These are phyloP conservation scores for Aspergillus biplanus DNA, from an alignment of 495 filamentous ascomycete species.

Conservation along the genomic window DNA sequence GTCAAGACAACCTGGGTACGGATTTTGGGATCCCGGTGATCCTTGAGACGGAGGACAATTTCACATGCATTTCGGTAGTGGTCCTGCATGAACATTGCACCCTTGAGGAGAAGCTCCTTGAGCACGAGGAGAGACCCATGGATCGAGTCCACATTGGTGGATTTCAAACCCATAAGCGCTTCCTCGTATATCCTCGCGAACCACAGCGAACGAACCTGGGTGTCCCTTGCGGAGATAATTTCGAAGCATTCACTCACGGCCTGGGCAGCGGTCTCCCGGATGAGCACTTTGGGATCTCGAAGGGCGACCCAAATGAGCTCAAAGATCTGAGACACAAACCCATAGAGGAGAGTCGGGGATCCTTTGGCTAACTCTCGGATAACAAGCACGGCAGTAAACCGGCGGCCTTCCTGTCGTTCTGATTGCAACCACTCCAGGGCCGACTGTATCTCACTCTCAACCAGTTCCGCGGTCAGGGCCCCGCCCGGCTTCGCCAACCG, in stretches of 20 bases:
- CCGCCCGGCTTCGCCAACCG: constrained; percentile 90
- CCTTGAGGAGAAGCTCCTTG: constrained; percentile 87
- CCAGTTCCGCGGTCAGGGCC: constrained; percentile 91
- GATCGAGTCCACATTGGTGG: constrained; percentile 77
- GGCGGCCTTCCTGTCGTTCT: constrained; percentile 88
- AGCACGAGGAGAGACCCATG: constrained; percentile 91
- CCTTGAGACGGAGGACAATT: constrained; percentile 84
- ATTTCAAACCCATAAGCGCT: constrained; percentile 74
- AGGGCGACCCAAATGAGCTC: constrained; percentile 95
- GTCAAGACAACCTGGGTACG: constrained; percentile 84
- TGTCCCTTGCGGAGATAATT: constrained; percentile 89
- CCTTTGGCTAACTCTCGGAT: constrained; percentile 87
- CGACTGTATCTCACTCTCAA: constrained; percentile 93
- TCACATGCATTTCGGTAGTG: constrained; percentile 88
- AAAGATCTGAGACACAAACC: constrained; percentile 86
- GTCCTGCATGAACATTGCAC: constrained; percentile 98
- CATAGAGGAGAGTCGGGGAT: constrained; percentile 91
- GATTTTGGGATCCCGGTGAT: constrained; percentile 85
- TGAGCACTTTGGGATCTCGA: constrained; percentile 83
- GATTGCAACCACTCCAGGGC: constrained; percentile 94
- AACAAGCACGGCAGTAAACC: constrained; percentile 89
- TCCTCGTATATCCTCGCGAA: constrained; percentile 87
- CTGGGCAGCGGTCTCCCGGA: constrained; percentile 88
- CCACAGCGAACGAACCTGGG: constrained; percentile 79
- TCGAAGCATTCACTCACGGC: constrained; percentile 90